Base-by-base conservation (phyloP, 1,284 basidiomycete genomes). In the Trametes pubescens region DNA sequence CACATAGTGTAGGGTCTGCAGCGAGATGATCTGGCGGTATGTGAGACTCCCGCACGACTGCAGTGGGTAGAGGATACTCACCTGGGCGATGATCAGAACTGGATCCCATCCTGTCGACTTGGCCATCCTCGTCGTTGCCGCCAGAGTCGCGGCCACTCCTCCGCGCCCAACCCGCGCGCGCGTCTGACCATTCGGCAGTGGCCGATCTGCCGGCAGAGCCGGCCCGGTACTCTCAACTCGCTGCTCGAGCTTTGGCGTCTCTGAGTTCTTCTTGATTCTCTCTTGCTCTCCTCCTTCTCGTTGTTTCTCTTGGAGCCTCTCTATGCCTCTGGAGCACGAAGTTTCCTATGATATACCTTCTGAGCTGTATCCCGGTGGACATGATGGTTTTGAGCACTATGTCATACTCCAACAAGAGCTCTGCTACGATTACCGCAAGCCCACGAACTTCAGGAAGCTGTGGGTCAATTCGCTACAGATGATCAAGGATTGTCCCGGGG, bases 1-100 rank as follows among this genome's bases (percentile, higher is more conserved):
- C 57, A 99, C 81, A 78, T 99, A 99, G 79, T 99, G 96, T 32
- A 98, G 78, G 0, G 94, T 88, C 80, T 99, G 97, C 72, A 99
- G 83, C 18, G 94, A 89, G 63, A 98, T 85, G 71, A 99, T 98
- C 93, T 98, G 76, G 26, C 40, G 18, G 46, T 13, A 40, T n/a
- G 32, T 54, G 57, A 47, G 65, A 38, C 32, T 57, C 26, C 38
- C 22, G 11, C 4, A 40, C 51, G 43, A 47, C 57, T 34, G 24
- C 40, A 26, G 21, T 32, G 9, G 1, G 6, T 6, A 56, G 13
- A 49, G 56, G 32, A 55, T 54, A 68, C 73, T 65, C 68, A 81
- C 91, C 80, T 94, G 91, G 57, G 91, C 89, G 68, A 92, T 78
- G 53, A 94, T 82, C 51, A 93, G 76, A 7, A 90, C 76, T 43